A percentile compares a stretch with the other conserved stretches of the same genome.
phyloP scores from a whole-genome alignment of 1,139 yeast species.

The Blastobotrys malaysiensis region DNA sequence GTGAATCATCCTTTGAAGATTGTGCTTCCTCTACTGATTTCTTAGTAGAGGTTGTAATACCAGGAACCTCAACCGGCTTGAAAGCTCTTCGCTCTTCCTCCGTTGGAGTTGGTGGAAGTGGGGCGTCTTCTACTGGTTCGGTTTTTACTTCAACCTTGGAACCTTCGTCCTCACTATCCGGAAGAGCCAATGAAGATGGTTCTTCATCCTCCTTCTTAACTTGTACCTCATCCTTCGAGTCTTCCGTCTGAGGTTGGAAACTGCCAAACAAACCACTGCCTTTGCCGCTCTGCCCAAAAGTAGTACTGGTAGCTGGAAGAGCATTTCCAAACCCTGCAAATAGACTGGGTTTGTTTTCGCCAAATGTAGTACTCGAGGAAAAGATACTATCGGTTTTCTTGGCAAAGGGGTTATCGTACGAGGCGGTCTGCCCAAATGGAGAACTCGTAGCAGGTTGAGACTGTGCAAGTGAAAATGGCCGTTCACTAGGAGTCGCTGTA shows the following conservation, averaged over 20 bases:
- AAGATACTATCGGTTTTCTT: neutral
- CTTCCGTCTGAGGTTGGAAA: neutral
- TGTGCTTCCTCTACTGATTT: neutral
- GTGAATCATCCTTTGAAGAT: neutral
- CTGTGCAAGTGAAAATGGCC: neutral
- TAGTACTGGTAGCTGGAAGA: neutral
- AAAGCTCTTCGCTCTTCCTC: neutral
- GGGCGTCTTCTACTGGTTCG: constrained; percentile 8
- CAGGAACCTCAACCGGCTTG: neutral
- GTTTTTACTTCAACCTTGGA: neutral
- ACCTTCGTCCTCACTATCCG: neutral
- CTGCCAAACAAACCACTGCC: neutral
- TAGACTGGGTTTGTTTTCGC: neutral
- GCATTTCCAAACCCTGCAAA: neutral
- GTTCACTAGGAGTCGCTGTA: neutral
- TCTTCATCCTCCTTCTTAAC: neutral
- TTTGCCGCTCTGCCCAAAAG: neutral
- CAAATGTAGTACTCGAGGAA: neutral
- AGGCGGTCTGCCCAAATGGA: neutral
- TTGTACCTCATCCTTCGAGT: neutral
- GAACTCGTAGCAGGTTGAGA: neutral
- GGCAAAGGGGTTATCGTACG: constrained; percentile 6
- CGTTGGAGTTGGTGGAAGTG: constrained; percentile 13
- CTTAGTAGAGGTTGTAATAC: neutral
- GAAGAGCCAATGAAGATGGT: neutral